Conservation (phyloP, 1,284 basidiomycete genomes). For the Sphaerobolus stellatus region DNA sequence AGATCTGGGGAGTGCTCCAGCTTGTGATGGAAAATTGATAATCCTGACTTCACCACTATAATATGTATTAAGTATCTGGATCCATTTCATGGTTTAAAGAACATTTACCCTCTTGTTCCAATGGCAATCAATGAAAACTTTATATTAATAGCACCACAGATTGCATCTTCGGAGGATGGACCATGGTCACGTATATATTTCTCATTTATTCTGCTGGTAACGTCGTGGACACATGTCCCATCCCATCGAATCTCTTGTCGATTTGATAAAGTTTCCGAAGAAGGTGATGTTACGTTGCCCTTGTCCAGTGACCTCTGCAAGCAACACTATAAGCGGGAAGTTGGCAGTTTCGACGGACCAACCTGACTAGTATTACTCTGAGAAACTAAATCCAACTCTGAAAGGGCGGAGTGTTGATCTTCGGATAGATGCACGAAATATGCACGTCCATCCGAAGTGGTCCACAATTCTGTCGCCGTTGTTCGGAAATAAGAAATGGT, state of each 20-base stretch:
- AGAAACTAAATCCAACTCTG: background rate
- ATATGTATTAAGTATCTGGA: constrained; percentile 5
- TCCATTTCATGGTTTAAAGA: constrained; percentile 2
- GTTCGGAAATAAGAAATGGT: constrained; percentile 57
- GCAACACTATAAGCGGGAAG: background rate
- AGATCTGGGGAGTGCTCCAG: constrained; percentile 50
- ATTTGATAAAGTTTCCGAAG: constrained; percentile 6
- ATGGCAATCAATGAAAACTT: constrained; percentile 85
- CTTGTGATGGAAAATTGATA: constrained; percentile 63
- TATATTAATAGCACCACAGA: constrained; percentile 71
- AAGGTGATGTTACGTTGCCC: background rate
- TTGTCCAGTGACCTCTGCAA: constrained; percentile 1
- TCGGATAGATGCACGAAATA: constrained; percentile 70
- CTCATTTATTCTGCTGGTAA: constrained; percentile 67
- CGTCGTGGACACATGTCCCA: constrained; percentile 66
- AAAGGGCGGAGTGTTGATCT: constrained; percentile 15
- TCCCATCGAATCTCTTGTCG: constrained; percentile 47
- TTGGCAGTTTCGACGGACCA: background rate
- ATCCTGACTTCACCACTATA: constrained; percentile 61
- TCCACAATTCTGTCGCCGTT: constrained; percentile 72
- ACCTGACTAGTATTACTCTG: background rate
- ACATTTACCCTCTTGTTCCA: constrained; percentile 67
- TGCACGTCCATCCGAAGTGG: constrained; percentile 76
- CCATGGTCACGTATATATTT: constrained; percentile 59
- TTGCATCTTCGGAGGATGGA: constrained; percentile 63